Evolutionary conservation across 2,329 filamentous ascomycete species (phyloP), one percentile per base, ranked within the genome.

Genomic region (Teratosphaeriaceae sp.): DNA sequence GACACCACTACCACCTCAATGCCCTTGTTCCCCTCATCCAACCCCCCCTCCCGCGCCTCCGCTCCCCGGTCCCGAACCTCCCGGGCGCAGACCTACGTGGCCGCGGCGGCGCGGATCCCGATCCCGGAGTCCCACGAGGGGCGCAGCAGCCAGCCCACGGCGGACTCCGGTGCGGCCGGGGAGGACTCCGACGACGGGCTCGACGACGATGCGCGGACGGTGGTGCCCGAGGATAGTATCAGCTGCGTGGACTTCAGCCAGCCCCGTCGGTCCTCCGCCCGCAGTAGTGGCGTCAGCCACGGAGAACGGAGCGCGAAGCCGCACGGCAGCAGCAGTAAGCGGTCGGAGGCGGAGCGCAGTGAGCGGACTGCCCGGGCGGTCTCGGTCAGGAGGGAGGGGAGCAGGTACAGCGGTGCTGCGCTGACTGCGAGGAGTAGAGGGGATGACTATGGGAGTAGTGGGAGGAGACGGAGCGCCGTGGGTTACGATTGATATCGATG

Each of bases 201-300:
- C n/a, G n/a, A n/a, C 6, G 65, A 61, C 42, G 67, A 72, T 43
- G 55, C 57, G 39, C 67, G 67, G 46, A 72, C 69, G 3, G 65
- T 74, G 1, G 63, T 66, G 2, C 71, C 71, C 1, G 67, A 69
- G 45, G 71, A 74, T 45, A 69, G 65, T 42, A 71, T 73, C 46
- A 70, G 67, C 12, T 66, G 70, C 54, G 65, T 61, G 18, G 50
- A 58, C 45, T 37, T 49, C 6, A 27, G 20, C 35, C 38, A 44
- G 38, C 45, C 44, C n/a, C n/a, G n/a, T 40, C 36, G 43, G 34
- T 42, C 38, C 22, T 40, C 38, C 29, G 47, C 48, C 27, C 47
- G 40, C 29, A 49, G 41, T 40, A 45, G 38, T 38, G 50, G 40
- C 39, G 44, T 38, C 20, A 47, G 38, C 27, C 38, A 42, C 18